phyloP scores from a whole-genome alignment of 768 basidiomycete species.

The Hericium erinaceus region DNA sequence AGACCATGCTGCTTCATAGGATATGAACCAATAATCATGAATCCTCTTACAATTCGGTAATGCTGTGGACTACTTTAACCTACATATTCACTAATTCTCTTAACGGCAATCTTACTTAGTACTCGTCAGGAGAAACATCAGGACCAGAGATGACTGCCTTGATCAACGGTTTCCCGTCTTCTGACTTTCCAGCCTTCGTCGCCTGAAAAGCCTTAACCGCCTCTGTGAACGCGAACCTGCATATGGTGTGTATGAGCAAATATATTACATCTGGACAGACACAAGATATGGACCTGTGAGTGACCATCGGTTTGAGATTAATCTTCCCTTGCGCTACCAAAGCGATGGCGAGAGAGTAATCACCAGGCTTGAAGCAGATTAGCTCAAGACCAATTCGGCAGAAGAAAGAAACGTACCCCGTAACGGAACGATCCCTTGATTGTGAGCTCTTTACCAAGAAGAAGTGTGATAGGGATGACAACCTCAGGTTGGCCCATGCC shows the following conservation, averaged over 20 bases:
- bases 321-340: conserved; percentile 76
- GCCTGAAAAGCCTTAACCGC: conserved; percentile 76
- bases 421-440: conserved; percentile 93
- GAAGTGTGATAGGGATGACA: conserved; percentile 56
- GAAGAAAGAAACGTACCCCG: conserved; percentile 36
- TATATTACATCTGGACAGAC: background rate
- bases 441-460: conserved; percentile 70
- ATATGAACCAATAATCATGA: too few species aligned
- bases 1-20: too few species aligned
- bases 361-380: conserved; percentile 49
- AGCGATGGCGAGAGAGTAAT: conserved; percentile 78
- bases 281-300: conserved; percentile 54
- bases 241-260: background rate
- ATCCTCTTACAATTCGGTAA: too few species aligned
- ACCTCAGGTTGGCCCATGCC: conserved; percentile 82
- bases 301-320: conserved; percentile 81
- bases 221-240: conserved; percentile 66
- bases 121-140: conserved; percentile 38
- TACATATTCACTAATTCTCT: too few species aligned
- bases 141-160: conserved; percentile 87
- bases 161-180: conserved; percentile 82
- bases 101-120: conserved; percentile 16
- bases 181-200: conserved; percentile 70
- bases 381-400: background rate
- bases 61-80: too few species aligned